phyloP scores from a whole-genome alignment of 495 filamentous ascomycete genomes.

The Penicillium nucicola region DNA sequence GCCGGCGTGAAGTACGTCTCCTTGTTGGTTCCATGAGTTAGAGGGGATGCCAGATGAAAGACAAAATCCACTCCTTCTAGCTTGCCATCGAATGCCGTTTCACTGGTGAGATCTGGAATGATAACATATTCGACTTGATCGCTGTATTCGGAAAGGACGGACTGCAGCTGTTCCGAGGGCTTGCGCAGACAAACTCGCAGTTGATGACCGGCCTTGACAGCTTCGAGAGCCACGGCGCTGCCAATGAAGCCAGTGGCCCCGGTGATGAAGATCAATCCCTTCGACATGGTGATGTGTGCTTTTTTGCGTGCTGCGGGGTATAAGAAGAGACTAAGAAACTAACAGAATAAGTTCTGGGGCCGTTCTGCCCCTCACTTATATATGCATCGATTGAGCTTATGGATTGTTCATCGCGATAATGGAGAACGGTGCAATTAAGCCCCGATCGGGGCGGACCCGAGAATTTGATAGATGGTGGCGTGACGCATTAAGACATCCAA shows the following conservation, averaged over 20 bases:
- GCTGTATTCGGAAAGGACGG: slow-evolving; percentile 11
- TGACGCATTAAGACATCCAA: no score
- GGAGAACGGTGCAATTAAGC: no score
- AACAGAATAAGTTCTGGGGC: no score
- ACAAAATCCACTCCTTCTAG: slow-evolving; percentile 36
- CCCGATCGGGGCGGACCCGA: no score
- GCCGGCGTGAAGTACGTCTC: slow-evolving; percentile 28
- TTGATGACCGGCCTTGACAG: slow-evolving; percentile 36
- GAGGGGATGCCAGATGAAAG: slow-evolving; percentile 39
- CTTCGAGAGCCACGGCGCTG: slow-evolving; percentile 29
- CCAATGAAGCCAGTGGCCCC: slow-evolving; percentile 46
- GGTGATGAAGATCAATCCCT: slow-evolving; percentile 41
- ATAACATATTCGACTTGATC: slow-evolving; percentile 25
- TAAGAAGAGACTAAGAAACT: no score
- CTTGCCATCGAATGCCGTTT: slow-evolving; percentile 24
- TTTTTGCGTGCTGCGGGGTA: neutral
- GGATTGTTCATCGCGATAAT: no score
- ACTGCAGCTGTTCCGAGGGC: slow-evolving; percentile 21
- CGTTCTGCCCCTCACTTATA: neutral
- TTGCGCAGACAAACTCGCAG: slow-evolving; percentile 35
- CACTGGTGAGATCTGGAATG: slow-evolving; percentile 30
- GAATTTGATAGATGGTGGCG: no score
- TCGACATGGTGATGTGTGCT: slow-evolving; percentile 13
- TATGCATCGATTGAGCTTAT: neutral
- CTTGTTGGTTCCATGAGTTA: slow-evolving; percentile 25